phyloP scores from a whole-genome alignment of 169 alveolate genomes.

The Plasmodium sp. region DNA sequence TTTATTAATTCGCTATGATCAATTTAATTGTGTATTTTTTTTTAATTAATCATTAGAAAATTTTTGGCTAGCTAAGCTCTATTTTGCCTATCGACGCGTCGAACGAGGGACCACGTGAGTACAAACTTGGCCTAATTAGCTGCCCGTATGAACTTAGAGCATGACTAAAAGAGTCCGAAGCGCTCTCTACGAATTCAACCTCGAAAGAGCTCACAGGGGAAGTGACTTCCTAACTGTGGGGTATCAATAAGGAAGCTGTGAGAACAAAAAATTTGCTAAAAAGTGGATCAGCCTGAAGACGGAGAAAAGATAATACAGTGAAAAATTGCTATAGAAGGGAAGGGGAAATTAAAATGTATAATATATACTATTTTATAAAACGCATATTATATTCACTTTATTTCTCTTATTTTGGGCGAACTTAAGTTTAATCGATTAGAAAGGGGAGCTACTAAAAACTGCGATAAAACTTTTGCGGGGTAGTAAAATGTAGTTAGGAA shows the following conservation, averaged over 20 bases:
- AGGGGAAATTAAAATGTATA: background rate
- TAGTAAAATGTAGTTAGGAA: background rate
- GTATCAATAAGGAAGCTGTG: background rate
- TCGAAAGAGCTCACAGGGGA: background rate
- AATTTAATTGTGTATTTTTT: background rate
- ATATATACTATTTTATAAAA: too few species aligned
- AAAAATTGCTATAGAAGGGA: background rate
- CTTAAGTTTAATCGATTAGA: background rate
- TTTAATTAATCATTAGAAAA: background rate
- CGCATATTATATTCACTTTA: too few species aligned
- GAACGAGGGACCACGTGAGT: background rate
- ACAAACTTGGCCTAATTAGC: background rate
- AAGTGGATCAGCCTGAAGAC: background rate
- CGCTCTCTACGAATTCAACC: background rate
- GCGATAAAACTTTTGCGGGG: background rate
- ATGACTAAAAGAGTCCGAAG: background rate
- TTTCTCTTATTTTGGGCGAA: background rate
- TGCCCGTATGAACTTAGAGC: background rate
- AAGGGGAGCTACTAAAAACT: background rate
- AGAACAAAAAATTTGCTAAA: background rate
- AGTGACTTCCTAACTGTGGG: background rate
- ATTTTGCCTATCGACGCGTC: background rate
- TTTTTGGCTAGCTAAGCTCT: background rate
- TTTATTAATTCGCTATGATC: background rate
- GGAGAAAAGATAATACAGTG: background rate